A percentile compares a stretch with the other conserved stretches of the same genome.
These are phyloP conservation scores for Ophiostoma quercus DNA, from an alignment of 2,329 filamentous ascomycete species.

Conservation along the genomic window DNA sequence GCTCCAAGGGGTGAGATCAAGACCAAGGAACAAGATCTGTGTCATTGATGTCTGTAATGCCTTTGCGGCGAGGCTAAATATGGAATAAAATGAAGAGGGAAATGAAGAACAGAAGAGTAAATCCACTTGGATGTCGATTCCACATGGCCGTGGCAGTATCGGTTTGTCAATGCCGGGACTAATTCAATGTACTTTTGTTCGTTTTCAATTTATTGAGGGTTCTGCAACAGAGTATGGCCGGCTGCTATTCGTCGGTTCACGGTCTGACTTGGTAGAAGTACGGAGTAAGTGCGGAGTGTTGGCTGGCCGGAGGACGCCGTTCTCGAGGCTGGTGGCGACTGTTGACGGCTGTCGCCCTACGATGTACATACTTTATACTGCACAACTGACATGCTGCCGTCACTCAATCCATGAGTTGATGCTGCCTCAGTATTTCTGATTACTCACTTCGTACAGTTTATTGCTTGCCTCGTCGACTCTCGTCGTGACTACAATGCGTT, in stretches of 20 bases:
- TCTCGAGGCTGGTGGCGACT: neutral
- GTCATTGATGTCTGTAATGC: constrained; percentile 1
- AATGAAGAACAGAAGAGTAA: neutral
- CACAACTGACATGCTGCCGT: neutral
- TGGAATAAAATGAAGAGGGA: neutral
- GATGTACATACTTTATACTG: too few species aligned
- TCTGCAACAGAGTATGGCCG: neutral
- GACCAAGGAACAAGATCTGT: neutral
- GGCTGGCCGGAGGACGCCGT: neutral
- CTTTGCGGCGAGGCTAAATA: neutral
- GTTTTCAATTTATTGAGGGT: neutral
- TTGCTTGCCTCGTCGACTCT: neutral
- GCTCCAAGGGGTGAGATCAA: neutral
- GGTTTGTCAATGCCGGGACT: constrained; percentile 20
- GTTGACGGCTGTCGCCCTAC: neutral
- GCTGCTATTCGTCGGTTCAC: neutral
- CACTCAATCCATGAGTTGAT: neutral
- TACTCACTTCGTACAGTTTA: too few species aligned
- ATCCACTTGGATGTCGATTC: neutral
- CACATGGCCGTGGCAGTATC: constrained; percentile 9
- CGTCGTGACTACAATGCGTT: neutral
- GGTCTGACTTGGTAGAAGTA: neutral
- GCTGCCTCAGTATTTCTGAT: neutral
- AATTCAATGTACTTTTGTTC: neutral
- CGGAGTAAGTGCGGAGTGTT: neutral